A percentile compares a stretch with the other conserved stretches of the same genome.
These are phyloP conservation scores for Neonectria punicea DNA, from an alignment of 2,329 filamentous ascomycete species.

Conservation along the genomic window DNA sequence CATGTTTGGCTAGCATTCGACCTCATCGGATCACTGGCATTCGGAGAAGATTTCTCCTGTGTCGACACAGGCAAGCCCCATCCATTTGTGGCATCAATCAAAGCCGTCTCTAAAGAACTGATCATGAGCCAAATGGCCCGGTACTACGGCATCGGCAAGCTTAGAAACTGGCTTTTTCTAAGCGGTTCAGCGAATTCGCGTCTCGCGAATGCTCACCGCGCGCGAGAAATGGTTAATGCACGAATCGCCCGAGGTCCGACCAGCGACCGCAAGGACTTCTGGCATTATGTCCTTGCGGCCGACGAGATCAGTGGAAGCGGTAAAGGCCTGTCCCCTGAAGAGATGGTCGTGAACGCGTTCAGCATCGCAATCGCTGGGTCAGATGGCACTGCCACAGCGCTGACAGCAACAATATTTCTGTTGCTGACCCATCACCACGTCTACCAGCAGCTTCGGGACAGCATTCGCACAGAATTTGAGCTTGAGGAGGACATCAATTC, in stretches of 20 bases:
- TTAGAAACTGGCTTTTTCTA: conserved; percentile 7
- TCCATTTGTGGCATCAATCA: conserved; percentile 34
- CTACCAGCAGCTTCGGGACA: conserved; percentile 11
- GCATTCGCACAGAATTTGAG: conserved; percentile 15
- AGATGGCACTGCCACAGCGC: conserved; percentile 31
- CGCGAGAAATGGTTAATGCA: conserved; percentile 32
- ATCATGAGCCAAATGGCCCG: conserved; percentile 35
- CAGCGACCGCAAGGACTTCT: conserved; percentile 35
- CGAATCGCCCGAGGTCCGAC: conserved; percentile 30
- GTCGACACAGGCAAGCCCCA: conserved; percentile 32
- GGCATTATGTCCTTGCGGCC: conserved; percentile 31
- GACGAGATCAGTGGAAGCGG: conserved; percentile 11
- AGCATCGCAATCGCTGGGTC: conserved; percentile 37
- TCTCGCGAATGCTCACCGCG: conserved; percentile 26
- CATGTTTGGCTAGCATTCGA: conserved; percentile 25
- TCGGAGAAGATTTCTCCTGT: conserved; percentile 33
- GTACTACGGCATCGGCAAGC: conserved; percentile 14
- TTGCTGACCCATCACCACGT: conserved; percentile 17
- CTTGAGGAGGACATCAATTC: conserved; percentile 19
- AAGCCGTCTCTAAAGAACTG: conserved; percentile 28
- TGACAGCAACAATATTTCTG: conserved; percentile 25
- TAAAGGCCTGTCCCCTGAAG: conserved; percentile 20
- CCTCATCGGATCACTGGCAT: conserved; percentile 35
- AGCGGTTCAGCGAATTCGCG: conserved; percentile 9
- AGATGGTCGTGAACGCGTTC: conserved; percentile 37